These are phyloP conservation scores for Barnettozyma populi DNA, from an alignment of 805 yeast genomes.

Conservation along the genomic window DNA sequence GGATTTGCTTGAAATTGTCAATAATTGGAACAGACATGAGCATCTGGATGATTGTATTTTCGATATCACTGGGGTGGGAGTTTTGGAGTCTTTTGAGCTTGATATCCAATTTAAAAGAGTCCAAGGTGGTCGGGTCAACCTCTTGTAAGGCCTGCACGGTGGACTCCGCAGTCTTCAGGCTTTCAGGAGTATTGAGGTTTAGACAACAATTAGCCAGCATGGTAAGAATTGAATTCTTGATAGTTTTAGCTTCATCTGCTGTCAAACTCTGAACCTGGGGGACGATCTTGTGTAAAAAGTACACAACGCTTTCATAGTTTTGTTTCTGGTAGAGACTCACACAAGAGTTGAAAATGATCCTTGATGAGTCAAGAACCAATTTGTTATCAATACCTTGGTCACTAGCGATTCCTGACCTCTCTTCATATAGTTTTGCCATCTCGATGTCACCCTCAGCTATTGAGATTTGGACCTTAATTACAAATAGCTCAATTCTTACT, in stretches of 20 bases:
- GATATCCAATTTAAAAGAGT: constrained; percentile 28
- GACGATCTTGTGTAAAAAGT: constrained; percentile 17
- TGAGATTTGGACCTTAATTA: constrained; percentile 29
- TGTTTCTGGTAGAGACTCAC: constrained; percentile 16
- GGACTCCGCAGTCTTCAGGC: constrained; percentile 17
- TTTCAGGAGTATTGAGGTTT: constrained; percentile 16
- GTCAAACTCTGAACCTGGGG: constrained; percentile 11
- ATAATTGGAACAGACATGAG: constrained; percentile 26
- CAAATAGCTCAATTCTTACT: constrained; percentile 25
- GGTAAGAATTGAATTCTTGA: constrained; percentile 22
- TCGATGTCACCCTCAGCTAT: constrained; percentile 29
- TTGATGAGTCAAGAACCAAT: constrained; percentile 25
- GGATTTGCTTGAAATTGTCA: constrained; percentile 20
- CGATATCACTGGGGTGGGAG: constrained; percentile 13
- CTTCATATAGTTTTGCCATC: constrained; percentile 31
- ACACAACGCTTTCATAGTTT: constrained; percentile 8
- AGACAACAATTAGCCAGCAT: constrained; percentile 27
- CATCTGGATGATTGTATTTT: constrained; percentile 33
- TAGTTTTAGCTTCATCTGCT: constrained; percentile 14
- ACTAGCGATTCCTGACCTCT: constrained; percentile 24
- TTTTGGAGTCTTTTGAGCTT: constrained; percentile 18
- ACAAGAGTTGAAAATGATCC: constrained; percentile 31
- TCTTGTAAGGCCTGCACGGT: constrained; percentile 24
- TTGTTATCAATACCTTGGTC: constrained; percentile 15
- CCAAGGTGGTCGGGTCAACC: constrained; percentile 26